A percentile compares a stretch with the other conserved stretches of the same genome.
Evolutionary conservation across 345 rosid species (phyloP).

Genomic region (Euphorbia peplus): DNA sequence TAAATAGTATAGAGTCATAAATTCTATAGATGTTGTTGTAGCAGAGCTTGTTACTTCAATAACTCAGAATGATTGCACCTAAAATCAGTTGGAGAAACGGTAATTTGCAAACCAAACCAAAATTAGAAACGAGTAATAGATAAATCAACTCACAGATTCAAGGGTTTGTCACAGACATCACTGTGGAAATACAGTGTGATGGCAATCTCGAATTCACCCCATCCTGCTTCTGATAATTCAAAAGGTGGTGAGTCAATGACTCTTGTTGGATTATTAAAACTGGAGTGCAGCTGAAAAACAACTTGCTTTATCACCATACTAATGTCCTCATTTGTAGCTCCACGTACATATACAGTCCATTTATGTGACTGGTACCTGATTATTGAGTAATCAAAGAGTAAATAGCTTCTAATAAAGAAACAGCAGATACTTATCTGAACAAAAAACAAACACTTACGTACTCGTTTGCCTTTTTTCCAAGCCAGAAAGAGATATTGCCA

Average conservation of each 20-base stretch:
- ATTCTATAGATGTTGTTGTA: not conserved
- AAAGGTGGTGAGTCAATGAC: conserved; percentile 32
- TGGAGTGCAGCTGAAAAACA: conserved; percentile 36
- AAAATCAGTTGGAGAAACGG: not conserved
- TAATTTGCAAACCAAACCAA: conserved; percentile 2
- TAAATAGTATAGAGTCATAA: not conserved
- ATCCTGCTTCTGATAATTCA: conserved; percentile 32
- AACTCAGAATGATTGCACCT: not conserved
- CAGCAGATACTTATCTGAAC: not conserved
- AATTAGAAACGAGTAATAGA: not conserved
- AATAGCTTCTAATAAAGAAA: not conserved
- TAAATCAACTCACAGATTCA: conserved; percentile 25
- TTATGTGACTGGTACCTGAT: conserved; percentile 34
- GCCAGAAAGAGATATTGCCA: conserved; percentile 74
- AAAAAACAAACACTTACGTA: conserved; percentile 33
- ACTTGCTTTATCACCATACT: conserved; percentile 29
- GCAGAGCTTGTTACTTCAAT: not conserved
- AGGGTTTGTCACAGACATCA: conserved; percentile 34
- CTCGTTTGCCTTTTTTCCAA: conserved; percentile 84
- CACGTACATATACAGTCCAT: conserved; percentile 35
- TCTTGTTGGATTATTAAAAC: conserved; percentile 34
- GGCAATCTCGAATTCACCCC: conserved; percentile 41
- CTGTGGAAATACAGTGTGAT: conserved; percentile 30
- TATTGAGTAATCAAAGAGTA: conserved; percentile 8
- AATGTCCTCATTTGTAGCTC: conserved; percentile 33